A percentile compares a stretch with the other conserved stretches of the same genome.
phyloP scores from a whole-genome alignment of 2,329 filamentous ascomycete genomes.

The Hypomyces rosellus region DNA sequence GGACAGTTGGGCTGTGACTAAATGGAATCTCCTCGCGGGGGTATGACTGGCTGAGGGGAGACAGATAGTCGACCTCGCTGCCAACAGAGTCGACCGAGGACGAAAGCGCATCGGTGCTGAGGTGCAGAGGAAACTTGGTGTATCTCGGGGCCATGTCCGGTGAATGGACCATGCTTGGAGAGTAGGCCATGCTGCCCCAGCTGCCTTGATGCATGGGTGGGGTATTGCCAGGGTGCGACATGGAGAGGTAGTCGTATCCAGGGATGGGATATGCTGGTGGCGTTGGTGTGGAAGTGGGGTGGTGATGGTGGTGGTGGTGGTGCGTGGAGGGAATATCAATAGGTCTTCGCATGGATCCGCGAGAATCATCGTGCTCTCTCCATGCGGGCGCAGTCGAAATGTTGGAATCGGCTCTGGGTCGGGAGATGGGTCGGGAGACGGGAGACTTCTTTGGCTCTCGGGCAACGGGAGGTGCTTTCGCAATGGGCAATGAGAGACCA shows the following conservation, averaged over 20 bases:
- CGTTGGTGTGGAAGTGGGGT: conserved; percentile 37
- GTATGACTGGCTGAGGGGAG: conserved; percentile 52
- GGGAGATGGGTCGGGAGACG: conserved; percentile 32
- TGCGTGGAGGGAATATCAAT: conserved; percentile 29
- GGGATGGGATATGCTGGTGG: conserved; percentile 29
- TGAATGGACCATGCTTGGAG: conserved; percentile 31
- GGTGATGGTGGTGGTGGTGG: conserved; percentile 8
- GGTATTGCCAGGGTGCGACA: conserved; percentile 40
- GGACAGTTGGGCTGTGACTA: conserved; percentile 47
- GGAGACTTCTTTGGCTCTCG: conserved; percentile 43
- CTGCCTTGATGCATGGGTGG: conserved; percentile 34
- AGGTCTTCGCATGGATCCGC: conserved; percentile 25
- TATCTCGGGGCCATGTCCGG: conserved; percentile 33
- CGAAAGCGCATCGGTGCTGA: conserved; percentile 45
- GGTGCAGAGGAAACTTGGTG: conserved; percentile 39
- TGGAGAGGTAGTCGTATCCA: conserved; percentile 45
- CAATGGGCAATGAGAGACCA: conserved; percentile 70
- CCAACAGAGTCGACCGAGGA: conserved; percentile 54
- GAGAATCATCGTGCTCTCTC: conserved; percentile 28
- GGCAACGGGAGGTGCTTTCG: conserved; percentile 52
- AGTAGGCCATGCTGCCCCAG: conserved; percentile 45
- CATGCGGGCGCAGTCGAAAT: conserved; percentile 26
- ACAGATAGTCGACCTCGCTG: conserved; percentile 58
- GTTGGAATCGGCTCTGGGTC: conserved; percentile 41
- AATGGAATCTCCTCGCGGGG: conserved; percentile 52